Percentiles rank a stretch among this genome's conserved stretches.
These are phyloP conservation scores for Arachis monticola DNA, from an alignment of 331 rosid genomes.

Conservation along the genomic window DNA sequence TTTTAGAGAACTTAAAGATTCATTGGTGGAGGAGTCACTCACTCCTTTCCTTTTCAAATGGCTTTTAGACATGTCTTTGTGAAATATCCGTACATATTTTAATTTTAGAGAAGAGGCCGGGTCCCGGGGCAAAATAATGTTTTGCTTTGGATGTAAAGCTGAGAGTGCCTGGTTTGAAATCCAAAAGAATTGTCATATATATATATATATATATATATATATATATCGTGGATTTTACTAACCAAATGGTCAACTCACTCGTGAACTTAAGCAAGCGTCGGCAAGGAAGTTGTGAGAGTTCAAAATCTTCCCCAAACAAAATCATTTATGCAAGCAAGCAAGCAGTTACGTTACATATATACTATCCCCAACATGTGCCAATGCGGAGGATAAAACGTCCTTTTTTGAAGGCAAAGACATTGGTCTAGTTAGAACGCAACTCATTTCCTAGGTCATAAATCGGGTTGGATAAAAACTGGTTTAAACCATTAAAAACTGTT, in stretches of 20 bases:
- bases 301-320: constrained; percentile 38
- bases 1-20: constrained; percentile 10
- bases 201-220: neutral
- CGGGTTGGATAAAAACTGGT: too few species aligned
- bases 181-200: too few species aligned
- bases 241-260: too few species aligned
- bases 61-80: constrained; percentile 39
- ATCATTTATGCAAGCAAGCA: constrained; percentile 41
- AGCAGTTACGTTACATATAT: constrained; percentile 7
- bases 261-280: too few species aligned
- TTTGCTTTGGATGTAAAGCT: neutral
- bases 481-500: too few species aligned
- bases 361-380: constrained; percentile 37
- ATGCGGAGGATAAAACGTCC: neutral
- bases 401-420: too few species aligned
- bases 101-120: constrained; percentile 26
- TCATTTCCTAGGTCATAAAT: too few species aligned
- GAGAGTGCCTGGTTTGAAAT: constrained; percentile 11
- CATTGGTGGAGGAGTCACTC: constrained; percentile 58
- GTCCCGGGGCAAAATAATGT: neutral
- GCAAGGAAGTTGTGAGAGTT: neutral
- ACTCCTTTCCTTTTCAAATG: constrained; percentile 49
- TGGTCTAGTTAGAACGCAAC: too few species aligned
- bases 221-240: neutral
- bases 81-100: constrained; percentile 52